These are phyloP conservation scores for Orbilia ellipsospora DNA, from an alignment of 2,329 filamentous ascomycete genomes.

Conservation along the genomic window DNA sequence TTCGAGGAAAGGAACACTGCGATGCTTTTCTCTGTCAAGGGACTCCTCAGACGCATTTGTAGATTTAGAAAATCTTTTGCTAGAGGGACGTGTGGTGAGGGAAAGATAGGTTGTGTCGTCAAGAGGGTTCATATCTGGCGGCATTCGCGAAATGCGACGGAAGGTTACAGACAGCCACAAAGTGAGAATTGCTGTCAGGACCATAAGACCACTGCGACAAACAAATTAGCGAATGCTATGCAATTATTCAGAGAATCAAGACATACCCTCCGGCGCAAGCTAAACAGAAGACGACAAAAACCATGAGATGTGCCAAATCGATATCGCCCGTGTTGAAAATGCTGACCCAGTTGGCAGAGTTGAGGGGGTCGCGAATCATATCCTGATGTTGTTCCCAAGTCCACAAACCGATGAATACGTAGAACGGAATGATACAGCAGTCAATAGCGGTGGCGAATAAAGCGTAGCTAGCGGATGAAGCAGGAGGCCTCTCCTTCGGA, in stretches of 20 bases:
- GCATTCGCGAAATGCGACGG: slow-evolving; percentile 81
- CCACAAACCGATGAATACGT: slow-evolving; percentile 70
- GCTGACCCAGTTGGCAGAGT: slow-evolving; percentile 61
- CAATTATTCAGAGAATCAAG: slow-evolving; percentile 70
- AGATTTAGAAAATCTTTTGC: slow-evolving; percentile 46
- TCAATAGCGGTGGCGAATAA: slow-evolving; percentile 83
- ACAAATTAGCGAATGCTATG: slow-evolving; percentile 62
- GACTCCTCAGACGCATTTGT: slow-evolving; percentile 39
- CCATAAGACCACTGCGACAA: slow-evolving; percentile 70
- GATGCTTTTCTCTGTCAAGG: slow-evolving; percentile 25
- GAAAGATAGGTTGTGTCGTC: slow-evolving; percentile 68
- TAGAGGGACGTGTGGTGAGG: slow-evolving; percentile 34
- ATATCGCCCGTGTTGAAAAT: slow-evolving; percentile 62
- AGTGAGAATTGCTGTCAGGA: slow-evolving; percentile 76
- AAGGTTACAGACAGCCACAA: slow-evolving; percentile 82
- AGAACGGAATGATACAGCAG: slow-evolving; percentile 72
- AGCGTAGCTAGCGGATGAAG: slow-evolving; percentile 87
- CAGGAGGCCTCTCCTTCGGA: slow-evolving; percentile 76
- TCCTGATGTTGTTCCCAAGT: slow-evolving; percentile 67
- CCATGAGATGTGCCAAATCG: slow-evolving; percentile 69
- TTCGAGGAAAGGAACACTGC: slow-evolving; percentile 46
- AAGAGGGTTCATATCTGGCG: slow-evolving; percentile 94
- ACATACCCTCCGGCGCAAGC: slow-evolving; percentile 61
- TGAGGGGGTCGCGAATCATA: slow-evolving; percentile 36
- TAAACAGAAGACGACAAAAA: slow-evolving; percentile 64